A percentile compares a stretch with the other conserved stretches of the same genome.
Conservation (phyloP, 495 filamentous ascomycete species). For the Neurospora sp. region DNA sequence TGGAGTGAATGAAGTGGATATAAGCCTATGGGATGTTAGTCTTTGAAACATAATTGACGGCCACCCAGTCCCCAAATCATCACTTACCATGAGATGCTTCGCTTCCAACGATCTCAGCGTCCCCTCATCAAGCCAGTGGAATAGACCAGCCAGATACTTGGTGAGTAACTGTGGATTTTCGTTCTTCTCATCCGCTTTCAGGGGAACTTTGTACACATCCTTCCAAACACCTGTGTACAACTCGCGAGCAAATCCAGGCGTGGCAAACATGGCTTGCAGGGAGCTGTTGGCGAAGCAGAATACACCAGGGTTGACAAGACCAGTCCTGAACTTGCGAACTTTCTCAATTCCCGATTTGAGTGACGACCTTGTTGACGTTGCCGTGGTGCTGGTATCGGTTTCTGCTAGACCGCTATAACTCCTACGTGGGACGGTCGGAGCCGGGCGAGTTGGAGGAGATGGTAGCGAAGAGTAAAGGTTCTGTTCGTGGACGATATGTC, state of each 20-base stretch:
- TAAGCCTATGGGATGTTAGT: constrained; percentile 31
- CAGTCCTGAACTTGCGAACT: constrained; percentile 39
- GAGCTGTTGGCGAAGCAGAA: constrained; percentile 89
- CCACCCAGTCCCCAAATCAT: too few relatives aligned
- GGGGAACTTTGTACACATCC: constrained; percentile 29
- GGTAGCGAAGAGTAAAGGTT: constrained; percentile 21
- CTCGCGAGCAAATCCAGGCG: constrained; percentile 58
- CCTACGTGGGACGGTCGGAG: constrained; percentile 72
- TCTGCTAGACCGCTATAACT: constrained; percentile 81
- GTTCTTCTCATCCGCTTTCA: constrained; percentile 53
- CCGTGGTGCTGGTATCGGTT: constrained; percentile 38
- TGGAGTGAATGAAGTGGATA: constrained; percentile 21
- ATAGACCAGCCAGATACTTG: constrained; percentile 62
- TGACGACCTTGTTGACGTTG: constrained; percentile 33
- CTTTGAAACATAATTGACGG: not conserved
- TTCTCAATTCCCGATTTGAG: constrained; percentile 14
- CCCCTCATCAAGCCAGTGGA: constrained; percentile 60
- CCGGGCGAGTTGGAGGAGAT: constrained; percentile 54
- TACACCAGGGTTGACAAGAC: constrained; percentile 68
- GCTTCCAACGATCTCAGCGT: constrained; percentile 43
- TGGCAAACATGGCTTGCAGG: constrained; percentile 74
- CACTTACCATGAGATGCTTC: constrained; percentile 54
- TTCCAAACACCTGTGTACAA: constrained; percentile 50
- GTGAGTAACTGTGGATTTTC: constrained; percentile 70
- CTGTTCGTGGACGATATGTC: constrained; percentile 20